Evolutionary conservation across 495 filamentous ascomycete species (phyloP).

Genomic region (Aspergillus egyptiacus): DNA sequence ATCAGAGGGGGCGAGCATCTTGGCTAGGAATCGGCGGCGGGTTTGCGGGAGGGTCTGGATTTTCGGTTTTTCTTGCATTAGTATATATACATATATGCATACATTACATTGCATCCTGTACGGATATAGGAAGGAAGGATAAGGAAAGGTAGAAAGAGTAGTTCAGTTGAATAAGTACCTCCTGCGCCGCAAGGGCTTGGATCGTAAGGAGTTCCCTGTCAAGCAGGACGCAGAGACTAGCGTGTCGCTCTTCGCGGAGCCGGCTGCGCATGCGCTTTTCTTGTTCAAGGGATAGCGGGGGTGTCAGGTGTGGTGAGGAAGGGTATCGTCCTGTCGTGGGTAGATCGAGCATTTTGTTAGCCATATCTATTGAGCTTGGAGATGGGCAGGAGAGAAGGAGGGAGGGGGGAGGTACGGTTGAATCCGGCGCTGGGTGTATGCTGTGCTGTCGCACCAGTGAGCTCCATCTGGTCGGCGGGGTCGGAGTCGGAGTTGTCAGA

Average conservation of each 20-base stretch:
- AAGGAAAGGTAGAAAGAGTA: background rate
- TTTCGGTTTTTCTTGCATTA: slow-evolving; percentile 5
- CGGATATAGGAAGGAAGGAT: background rate
- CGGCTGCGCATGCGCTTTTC: slow-evolving; percentile 21
- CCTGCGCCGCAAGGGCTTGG: slow-evolving; percentile 30
- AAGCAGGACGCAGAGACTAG: slow-evolving; percentile 30
- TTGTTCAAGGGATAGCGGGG: slow-evolving; percentile 15
- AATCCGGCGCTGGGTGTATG: background rate
- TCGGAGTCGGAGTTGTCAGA: background rate
- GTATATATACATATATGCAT: too few relatives aligned
- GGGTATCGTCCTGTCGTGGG: too few relatives aligned
- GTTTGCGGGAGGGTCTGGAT: slow-evolving; percentile 38
- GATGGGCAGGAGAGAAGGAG: background rate
- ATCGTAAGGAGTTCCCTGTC: slow-evolving; percentile 33
- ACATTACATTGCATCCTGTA: too few relatives aligned
- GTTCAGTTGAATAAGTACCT: slow-evolving; percentile 19
- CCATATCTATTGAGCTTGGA: background rate
- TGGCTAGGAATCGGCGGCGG: slow-evolving; percentile 34
- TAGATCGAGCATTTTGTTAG: too few relatives aligned
- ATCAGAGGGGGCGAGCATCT: slow-evolving; percentile 30
- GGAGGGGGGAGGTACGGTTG: background rate
- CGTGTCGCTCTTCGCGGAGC: slow-evolving; percentile 33
- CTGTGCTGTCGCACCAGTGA: background rate
- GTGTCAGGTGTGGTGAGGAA: background rate
- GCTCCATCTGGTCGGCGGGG: background rate